Percentiles rank a stretch among this genome's conserved stretches.
Conservation (phyloP, 768 basidiomycete genomes). For the Agrocybe praecox region DNA sequence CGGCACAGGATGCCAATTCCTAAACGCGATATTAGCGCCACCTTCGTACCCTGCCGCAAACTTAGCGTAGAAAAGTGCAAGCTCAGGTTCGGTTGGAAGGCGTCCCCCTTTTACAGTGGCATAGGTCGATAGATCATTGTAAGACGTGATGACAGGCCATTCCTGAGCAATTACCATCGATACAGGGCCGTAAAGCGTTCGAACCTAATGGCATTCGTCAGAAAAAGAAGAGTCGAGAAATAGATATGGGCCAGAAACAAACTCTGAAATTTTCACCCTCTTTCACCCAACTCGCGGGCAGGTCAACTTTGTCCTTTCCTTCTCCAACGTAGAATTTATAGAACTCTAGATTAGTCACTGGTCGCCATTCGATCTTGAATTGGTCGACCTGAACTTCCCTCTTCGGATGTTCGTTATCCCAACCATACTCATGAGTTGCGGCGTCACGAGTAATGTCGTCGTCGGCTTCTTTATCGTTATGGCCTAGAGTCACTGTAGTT, state of each 20-base stretch:
- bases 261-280: conserved; percentile 53
- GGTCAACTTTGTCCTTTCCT: conserved; percentile 44
- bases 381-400: conserved; percentile 57
- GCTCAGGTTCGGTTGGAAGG: conserved; percentile 88
- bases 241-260: conserved; percentile 11
- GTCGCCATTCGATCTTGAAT: conserved; percentile 84
- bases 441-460: conserved; percentile 46
- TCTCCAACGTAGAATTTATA: conserved; percentile 57
- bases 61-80: conserved; percentile 76
- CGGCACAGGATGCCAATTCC: conserved; percentile 94
- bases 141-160: conserved; percentile 88
- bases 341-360: conserved; percentile 89
- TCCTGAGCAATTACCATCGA: conserved; percentile 71
- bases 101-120: conserved; percentile 90
- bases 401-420: conserved; percentile 92
- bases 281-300: conserved; percentile 79
- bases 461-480: conserved; percentile 78
- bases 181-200: conserved; percentile 87
- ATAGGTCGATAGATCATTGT: conserved; percentile 76
- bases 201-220: conserved; percentile 46
- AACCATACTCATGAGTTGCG: conserved; percentile 75
- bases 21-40: conserved; percentile 82
- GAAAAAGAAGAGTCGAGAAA: neutral
- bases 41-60: conserved; percentile 76
- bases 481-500: conserved; percentile 66